These are phyloP conservation scores for Linum lewisii DNA, from an alignment of 345 rosid species.

Conservation along the genomic window DNA sequence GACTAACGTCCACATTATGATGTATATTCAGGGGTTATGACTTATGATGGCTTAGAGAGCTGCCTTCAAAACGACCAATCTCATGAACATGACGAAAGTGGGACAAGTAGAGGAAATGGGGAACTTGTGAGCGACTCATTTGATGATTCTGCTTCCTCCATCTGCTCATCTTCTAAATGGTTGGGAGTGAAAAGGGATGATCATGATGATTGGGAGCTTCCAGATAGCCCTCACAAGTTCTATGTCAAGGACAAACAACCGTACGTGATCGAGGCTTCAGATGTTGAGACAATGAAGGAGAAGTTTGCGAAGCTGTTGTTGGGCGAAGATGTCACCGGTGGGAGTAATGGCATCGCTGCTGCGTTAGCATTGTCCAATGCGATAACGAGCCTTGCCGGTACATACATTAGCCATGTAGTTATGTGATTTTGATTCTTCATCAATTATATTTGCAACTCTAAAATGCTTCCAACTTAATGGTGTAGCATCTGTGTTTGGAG, in stretches of 20 bases:
- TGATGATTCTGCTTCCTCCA: slow-evolving; percentile 71
- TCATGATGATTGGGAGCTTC: slow-evolving; percentile 43
- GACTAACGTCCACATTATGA: not conserved
- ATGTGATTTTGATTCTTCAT: not conserved
- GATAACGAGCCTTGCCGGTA: slow-evolving; percentile 80
- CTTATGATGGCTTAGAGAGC: slow-evolving; percentile 78
- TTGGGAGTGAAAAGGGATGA: slow-evolving; percentile 42
- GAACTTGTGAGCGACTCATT: slow-evolving; percentile 64
- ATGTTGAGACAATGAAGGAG: slow-evolving; percentile 80
- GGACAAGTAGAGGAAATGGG: slow-evolving; percentile 61
- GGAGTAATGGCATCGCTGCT: slow-evolving; percentile 49
- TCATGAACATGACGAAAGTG: slow-evolving; percentile 67
- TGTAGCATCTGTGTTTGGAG: slow-evolving; percentile 86
- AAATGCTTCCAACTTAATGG: not conserved
- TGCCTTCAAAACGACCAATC: slow-evolving; percentile 77
- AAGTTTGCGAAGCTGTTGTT: slow-evolving; percentile 64
- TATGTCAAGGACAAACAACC: slow-evolving; percentile 49
- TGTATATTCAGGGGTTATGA: slow-evolving; percentile 50
- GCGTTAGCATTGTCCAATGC: slow-evolving; percentile 90
- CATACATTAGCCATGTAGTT: too few species aligned
- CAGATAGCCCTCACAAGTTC: slow-evolving; percentile 45
- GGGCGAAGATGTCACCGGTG: slow-evolving; percentile 85
- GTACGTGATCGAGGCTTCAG: slow-evolving; percentile 32
- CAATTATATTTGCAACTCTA: too few species aligned
- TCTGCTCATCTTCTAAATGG: slow-evolving; percentile 92